These are phyloP conservation scores for Monosporozyma unispora DNA, from an alignment of 805 yeast genomes.

Conservation along the genomic window DNA sequence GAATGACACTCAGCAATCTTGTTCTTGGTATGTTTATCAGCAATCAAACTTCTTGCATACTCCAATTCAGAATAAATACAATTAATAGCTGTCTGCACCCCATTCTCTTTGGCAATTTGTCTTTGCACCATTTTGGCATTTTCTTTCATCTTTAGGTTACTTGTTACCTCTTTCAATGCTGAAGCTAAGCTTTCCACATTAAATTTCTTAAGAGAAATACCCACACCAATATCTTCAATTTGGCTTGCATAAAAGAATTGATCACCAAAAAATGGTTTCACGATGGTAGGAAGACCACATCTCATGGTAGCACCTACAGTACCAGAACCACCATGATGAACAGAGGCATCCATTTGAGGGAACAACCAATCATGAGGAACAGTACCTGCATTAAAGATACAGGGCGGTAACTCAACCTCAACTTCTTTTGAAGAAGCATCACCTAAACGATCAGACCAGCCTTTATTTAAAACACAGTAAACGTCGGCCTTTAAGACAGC, in stretches of 20 bases:
- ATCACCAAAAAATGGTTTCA: conserved; percentile 94
- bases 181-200: conserved; percentile 53
- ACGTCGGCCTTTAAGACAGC: conserved; percentile 78
- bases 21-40: not conserved
- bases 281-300: conserved; percentile 80
- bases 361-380: conserved; percentile 94
- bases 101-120: conserved; percentile 63
- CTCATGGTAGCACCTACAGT: conserved; percentile 88
- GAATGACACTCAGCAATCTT: conserved; percentile 33
- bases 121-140: conserved; percentile 59
- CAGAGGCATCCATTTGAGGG: conserved; percentile 83
- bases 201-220: conserved; percentile 59
- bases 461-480: conserved; percentile 79
- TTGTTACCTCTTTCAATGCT: conserved; percentile 62
- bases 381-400: conserved; percentile 59
- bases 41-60: conserved; percentile 55
- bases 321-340: conserved; percentile 96
- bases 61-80: conserved; percentile 71
- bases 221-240: conserved; percentile 84
- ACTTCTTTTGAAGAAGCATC: conserved; percentile 28
- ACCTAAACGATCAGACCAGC: conserved; percentile 78
- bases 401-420: conserved; percentile 49
- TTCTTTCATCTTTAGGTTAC: conserved; percentile 54
- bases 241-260: conserved; percentile 86
- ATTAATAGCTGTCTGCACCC: conserved; percentile 69